These are phyloP conservation scores for Diaporthe sp. DNA, from an alignment of 2,329 filamentous ascomycete genomes.

Conservation along the genomic window DNA sequence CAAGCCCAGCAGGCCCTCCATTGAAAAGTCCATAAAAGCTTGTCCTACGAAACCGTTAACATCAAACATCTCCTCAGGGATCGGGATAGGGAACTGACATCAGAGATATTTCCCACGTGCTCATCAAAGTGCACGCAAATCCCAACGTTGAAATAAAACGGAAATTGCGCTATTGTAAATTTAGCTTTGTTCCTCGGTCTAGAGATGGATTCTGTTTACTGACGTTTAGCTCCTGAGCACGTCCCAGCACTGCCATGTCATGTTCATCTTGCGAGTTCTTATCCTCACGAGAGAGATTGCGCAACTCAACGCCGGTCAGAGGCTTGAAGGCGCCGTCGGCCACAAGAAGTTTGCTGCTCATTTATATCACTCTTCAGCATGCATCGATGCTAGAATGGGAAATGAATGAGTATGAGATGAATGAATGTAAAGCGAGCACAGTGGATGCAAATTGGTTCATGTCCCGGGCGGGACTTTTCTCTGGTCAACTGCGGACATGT, in stretches of 20 bases:
- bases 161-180: slow-evolving; percentile 58
- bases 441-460: not conserved
- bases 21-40: slow-evolving; percentile 58
- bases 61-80: not conserved
- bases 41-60: slow-evolving; percentile 44
- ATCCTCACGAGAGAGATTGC: slow-evolving; percentile 42
- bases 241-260: slow-evolving; percentile 52
- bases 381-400: not conserved
- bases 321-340: not conserved
- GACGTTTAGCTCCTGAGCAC: slow-evolving; percentile 49
- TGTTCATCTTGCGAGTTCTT: slow-evolving; percentile 49
- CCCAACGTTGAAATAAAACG: slow-evolving; percentile 64
- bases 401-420: not conserved
- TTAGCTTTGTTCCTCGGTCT: not conserved
- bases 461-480: not conserved
- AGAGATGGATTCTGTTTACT: not conserved
- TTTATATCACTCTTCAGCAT: not conserved
- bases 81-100: slow-evolving; percentile 46
- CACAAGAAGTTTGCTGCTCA: slow-evolving; percentile 33
- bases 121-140: slow-evolving; percentile 65
- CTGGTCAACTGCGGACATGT: not conserved
- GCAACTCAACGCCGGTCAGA: slow-evolving; percentile 42
- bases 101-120: slow-evolving; percentile 67
- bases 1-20: slow-evolving; percentile 66
- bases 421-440: not conserved